phyloP scores from a whole-genome alignment of 768 basidiomycete species.

The Boletus reticuloceps region DNA sequence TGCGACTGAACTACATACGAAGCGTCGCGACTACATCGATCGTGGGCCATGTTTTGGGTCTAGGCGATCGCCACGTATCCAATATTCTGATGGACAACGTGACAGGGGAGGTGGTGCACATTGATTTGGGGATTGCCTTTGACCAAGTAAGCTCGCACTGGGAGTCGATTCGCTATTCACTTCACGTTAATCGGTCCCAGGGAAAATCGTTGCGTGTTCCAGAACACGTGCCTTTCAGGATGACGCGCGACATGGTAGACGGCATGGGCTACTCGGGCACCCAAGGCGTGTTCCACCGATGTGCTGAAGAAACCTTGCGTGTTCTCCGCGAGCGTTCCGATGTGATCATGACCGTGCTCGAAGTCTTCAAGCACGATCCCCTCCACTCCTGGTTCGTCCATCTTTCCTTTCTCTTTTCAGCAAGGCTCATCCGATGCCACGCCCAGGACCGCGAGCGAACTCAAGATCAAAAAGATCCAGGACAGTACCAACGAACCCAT shows the following conservation, averaged over 20 bases:
- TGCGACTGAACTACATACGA: constrained; percentile 85
- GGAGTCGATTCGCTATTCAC: neutral
- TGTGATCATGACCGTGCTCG: constrained; percentile 90
- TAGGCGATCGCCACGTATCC: constrained; percentile 89
- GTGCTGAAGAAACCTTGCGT: constrained; percentile 91
- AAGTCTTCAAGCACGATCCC: constrained; percentile 96
- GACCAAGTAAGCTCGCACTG: constrained; percentile 60
- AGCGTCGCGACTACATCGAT: constrained; percentile 94
- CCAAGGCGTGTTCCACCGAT: constrained; percentile 92
- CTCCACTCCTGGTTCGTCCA: constrained; percentile 79
- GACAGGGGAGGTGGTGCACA: constrained; percentile 89
- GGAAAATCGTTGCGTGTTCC: constrained; percentile 78
- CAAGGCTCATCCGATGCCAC: neutral
- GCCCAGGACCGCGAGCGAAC: constrained; percentile 72
- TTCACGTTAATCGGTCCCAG: constrained; percentile 36
- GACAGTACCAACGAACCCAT: constrained; percentile 33
- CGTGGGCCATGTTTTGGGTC: constrained; percentile 86
- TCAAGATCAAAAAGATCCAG: constrained; percentile 68
- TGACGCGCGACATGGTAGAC: constrained; percentile 93
- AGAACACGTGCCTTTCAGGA: constrained; percentile 90
- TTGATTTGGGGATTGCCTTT: constrained; percentile 95
- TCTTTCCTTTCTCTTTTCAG: neutral
- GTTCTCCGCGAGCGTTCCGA: constrained; percentile 84
- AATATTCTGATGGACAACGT: constrained; percentile 87
- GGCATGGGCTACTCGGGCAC: constrained; percentile 90